Conservation (phyloP, 176 grass and related monocot species). For the Saccharum spontaneum region DNA sequence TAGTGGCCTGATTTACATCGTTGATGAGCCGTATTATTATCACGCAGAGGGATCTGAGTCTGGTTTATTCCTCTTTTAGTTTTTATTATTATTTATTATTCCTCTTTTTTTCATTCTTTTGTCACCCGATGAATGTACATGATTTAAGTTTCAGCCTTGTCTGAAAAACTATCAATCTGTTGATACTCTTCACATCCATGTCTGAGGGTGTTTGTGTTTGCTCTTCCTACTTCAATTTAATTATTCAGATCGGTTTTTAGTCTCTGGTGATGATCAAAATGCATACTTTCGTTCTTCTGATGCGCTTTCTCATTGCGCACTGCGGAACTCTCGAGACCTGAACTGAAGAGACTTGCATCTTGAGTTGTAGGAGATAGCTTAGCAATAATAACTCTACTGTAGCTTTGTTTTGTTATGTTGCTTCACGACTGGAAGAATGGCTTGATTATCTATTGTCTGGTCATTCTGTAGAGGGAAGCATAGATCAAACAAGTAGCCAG, state of each 20-base stretch:
- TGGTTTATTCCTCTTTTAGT: not conserved
- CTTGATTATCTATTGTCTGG: not conserved
- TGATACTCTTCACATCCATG: slow-evolving; percentile 21
- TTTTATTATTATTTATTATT: not conserved
- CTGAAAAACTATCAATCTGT: slow-evolving; percentile 40
- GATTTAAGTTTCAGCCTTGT: slow-evolving; percentile 55
- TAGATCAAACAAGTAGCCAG: slow-evolving; percentile 37
- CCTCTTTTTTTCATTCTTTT: not conserved
- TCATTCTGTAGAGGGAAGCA: slow-evolving; percentile 54
- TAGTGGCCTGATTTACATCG: slow-evolving; percentile 49
- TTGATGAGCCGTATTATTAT: slow-evolving; percentile 38
- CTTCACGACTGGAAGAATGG: slow-evolving; percentile 48
- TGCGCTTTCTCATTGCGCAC: slow-evolving; percentile 23
- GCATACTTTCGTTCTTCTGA: slow-evolving; percentile 53
- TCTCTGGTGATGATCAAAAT: slow-evolving; percentile 46
- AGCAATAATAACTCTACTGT: too few species aligned
- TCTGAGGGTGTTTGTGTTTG: slow-evolving; percentile 7
- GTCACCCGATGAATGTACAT: slow-evolving; percentile 40
- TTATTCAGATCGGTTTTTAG: too few species aligned
- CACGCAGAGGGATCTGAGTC: slow-evolving; percentile 43
- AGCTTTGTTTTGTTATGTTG: not conserved
- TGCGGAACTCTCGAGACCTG: slow-evolving; percentile 50
- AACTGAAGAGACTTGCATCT: slow-evolving; percentile 29
- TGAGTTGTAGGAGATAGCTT: not conserved
- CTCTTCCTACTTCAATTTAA: too few species aligned